Base-by-base conservation (phyloP, 805 yeast species). In the Cyberlindnera maclurae region DNA sequence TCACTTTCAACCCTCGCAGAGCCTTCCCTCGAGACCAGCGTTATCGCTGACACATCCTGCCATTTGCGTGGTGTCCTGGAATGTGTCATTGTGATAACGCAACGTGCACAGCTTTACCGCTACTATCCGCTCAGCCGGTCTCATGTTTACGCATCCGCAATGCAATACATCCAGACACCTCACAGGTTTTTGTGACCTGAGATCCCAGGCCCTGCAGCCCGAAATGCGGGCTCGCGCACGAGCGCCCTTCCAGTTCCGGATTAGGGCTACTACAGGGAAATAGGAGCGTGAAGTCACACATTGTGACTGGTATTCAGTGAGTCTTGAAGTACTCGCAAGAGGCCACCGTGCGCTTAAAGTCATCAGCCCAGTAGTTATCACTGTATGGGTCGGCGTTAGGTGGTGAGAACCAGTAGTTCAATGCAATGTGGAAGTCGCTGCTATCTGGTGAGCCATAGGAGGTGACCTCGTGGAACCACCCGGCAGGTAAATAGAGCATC, bases 401-500 rank as follows among this genome's bases (percentile, higher is more conserved):
- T 5, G 89, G 86, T 7, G 75, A 65, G 52, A 75, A 80, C 90
- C 90, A 82, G 58, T 82, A 82, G 52, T 82, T 82, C 10, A 81
- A 50, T 0, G 89, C 88, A 27, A 73, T 64, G 50, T 82, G 90
- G 9, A 46, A 43, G 26, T 52, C 46, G 6, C 42, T 47, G 9
- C 35, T 16, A 2, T 15, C 30, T 11, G 49, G 43, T 7, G 54
- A 55, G 3, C 80, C 79, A 54, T 65, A 79, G 9, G 85, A 78
- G 1, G 84, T 72, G 2, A 82, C 90, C 55, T 82, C 90, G 54
- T 82, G 90, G 51, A 82, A 82, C 89, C 89, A 82, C 3, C 90
- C 88, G 1, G 83, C 72, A 1, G 90, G 90, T 18, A 82, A 54
- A 52, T 73, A 82, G 16, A 82, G 55, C 79, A 79, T 75, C 35